These are phyloP conservation scores for Candida ascalaphidarum DNA, from an alignment of 805 yeast genomes.

Conservation along the genomic window DNA sequence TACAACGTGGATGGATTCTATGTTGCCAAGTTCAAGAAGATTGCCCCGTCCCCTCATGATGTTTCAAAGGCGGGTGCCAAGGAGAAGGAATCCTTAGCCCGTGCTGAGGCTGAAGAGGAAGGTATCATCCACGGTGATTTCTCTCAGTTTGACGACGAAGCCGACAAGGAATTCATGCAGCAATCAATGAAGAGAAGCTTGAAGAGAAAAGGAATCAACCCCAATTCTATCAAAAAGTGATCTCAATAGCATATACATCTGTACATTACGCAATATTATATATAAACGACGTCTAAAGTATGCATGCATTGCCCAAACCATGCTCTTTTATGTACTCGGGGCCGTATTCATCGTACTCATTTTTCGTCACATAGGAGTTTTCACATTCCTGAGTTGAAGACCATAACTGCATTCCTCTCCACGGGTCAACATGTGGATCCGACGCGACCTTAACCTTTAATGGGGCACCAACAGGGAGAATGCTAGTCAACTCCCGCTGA, in stretches of 20 bases:
- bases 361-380: conserved; percentile 46
- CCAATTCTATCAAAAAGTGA: conserved; percentile 30
- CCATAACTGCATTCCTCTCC: conserved; percentile 93
- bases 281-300: too few species aligned
- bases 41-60: conserved; percentile 79
- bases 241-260: too few species aligned
- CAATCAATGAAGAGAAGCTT: conserved; percentile 57
- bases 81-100: conserved; percentile 76
- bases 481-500: conserved; percentile 55
- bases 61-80: conserved; percentile 79
- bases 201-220: conserved; percentile 68
- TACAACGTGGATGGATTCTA: conserved; percentile 97
- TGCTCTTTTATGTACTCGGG: conserved; percentile 85
- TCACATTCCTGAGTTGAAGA: conserved; percentile 39
- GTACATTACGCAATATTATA: too few species aligned
- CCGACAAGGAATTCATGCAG: conserved; percentile 65
- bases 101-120: conserved; percentile 74
- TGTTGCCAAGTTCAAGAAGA: conserved; percentile 94
- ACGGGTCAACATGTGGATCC: conserved; percentile 72
- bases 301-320: conserved; percentile 56
- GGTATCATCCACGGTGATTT: conserved; percentile 82
- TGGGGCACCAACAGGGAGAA: conserved; percentile 61
- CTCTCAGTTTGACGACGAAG: conserved; percentile 70
- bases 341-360: conserved; percentile 85
- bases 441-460: conserved; percentile 54